Evolutionary conservation across 805 yeast genomes (phyloP).

Genomic region (Starmerella sirachaensis): DNA sequence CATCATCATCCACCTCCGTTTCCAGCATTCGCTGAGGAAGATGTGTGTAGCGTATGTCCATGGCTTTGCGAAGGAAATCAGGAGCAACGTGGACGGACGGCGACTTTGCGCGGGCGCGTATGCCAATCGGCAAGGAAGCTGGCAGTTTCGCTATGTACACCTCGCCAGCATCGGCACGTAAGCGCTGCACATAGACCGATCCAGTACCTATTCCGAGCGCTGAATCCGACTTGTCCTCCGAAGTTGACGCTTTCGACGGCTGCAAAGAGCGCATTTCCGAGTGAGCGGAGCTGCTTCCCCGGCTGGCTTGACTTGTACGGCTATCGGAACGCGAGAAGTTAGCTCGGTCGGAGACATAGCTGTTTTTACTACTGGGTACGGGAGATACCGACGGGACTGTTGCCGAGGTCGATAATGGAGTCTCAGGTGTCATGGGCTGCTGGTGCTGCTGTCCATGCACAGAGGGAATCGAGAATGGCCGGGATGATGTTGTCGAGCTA

Average conservation of each 20-base stretch:
- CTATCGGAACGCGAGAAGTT: no score
- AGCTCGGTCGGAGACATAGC: neutral
- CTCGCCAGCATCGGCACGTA: slow-evolving; percentile 25
- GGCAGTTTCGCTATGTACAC: slow-evolving; percentile 23
- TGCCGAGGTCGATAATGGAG: no score
- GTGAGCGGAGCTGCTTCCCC: neutral
- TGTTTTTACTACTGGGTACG: neutral
- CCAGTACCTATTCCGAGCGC: slow-evolving; percentile 25
- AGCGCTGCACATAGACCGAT: slow-evolving; percentile 26
- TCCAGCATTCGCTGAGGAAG: slow-evolving; percentile 54
- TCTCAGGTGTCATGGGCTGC: no score
- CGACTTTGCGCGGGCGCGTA: slow-evolving; percentile 10
- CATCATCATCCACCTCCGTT: slow-evolving; percentile 61
- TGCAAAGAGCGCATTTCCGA: neutral
- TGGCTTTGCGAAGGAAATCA: slow-evolving; percentile 26
- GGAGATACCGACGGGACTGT: neutral
- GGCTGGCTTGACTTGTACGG: slow-evolving; percentile 2
- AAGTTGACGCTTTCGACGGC: neutral
- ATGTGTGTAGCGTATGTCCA: slow-evolving; percentile 31
- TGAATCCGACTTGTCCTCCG: slow-evolving; percentile 9
- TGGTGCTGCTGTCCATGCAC: no score
- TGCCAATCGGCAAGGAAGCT: slow-evolving; percentile 22
- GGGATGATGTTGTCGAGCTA: no score
- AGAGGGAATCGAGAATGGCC: no score
- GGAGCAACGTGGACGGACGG: slow-evolving; percentile 22